Conservation (phyloP, 306 rosid genomes). For the Echinosophora koreensis region DNA sequence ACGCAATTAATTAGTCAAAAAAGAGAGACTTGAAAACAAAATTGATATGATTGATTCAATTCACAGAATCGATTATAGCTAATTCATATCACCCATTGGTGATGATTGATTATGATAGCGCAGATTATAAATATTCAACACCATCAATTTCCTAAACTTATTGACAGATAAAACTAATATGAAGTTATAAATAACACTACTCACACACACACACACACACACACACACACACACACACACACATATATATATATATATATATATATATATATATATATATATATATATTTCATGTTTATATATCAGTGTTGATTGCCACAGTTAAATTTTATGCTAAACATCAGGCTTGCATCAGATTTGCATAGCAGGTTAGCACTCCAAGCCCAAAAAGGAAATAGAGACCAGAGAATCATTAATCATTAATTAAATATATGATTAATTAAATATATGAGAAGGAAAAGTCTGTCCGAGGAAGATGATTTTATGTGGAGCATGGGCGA, state of each 20-base stretch:
- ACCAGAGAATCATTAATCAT: neutral
- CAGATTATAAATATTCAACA: too few species aligned
- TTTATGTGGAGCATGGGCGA: conserved; percentile 10
- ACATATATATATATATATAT: too few species aligned
- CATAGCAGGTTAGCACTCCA: neutral
- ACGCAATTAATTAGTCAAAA: conserved; percentile 10
- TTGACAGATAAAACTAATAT: too few species aligned
- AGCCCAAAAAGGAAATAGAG: neutral
- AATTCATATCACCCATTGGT: neutral
- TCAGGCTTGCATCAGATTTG: neutral
- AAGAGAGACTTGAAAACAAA: conserved; percentile 15
- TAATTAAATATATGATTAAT: neutral
- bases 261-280: too few species aligned
- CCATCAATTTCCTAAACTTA: too few species aligned
- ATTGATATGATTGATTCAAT: conserved; percentile 26
- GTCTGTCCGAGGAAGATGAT: conserved; percentile 42
- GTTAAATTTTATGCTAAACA: neutral
- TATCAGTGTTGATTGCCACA: too few species aligned
- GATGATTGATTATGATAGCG: neutral
- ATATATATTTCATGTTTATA: too few species aligned
- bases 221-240: too few species aligned
- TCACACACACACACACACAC: too few species aligned
- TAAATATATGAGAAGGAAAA: neutral
- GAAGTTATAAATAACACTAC: too few species aligned
- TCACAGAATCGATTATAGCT: conserved; percentile 2